phyloP scores from a whole-genome alignment of 768 basidiomycete species.

The Tubosaeta sp. region DNA sequence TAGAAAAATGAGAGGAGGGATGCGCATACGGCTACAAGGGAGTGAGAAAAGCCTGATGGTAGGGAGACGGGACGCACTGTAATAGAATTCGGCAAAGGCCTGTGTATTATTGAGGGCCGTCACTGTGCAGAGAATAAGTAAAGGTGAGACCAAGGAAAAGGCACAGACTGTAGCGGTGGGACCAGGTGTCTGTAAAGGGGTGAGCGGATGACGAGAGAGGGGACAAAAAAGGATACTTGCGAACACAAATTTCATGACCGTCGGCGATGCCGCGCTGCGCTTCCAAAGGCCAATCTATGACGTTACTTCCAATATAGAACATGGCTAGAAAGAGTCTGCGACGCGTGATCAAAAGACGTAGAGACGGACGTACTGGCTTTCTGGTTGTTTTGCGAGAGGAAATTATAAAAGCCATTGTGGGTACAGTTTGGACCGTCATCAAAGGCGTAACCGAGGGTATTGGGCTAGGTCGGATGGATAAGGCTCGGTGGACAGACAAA shows the following conservation, averaged over 20 bases:
- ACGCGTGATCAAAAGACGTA: neutral
- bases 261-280: constrained; percentile 50
- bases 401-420: constrained; percentile 61
- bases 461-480: constrained; percentile 31
- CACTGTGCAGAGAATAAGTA: constrained; percentile 33
- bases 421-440: constrained; percentile 66
- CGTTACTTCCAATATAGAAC: constrained; percentile 60
- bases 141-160: neutral
- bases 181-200: constrained; percentile 26
- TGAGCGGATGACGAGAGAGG: neutral
- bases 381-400: constrained; percentile 46
- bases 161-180: constrained; percentile 43
- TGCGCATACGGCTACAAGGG: constrained; percentile 21
- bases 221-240: constrained; percentile 35
- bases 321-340: constrained; percentile 37
- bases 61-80: constrained; percentile 39
- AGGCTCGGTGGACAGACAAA: neutral
- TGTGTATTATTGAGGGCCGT: constrained; percentile 57
- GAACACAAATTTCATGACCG: constrained; percentile 58
- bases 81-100: constrained; percentile 77
- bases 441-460: constrained; percentile 55
- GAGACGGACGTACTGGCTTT: constrained; percentile 41
- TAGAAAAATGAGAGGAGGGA: no score
- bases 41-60: neutral
- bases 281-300: constrained; percentile 53